phyloP scores from a whole-genome alignment of 139 green algal genomes.

The Coelastrella sp. region DNA sequence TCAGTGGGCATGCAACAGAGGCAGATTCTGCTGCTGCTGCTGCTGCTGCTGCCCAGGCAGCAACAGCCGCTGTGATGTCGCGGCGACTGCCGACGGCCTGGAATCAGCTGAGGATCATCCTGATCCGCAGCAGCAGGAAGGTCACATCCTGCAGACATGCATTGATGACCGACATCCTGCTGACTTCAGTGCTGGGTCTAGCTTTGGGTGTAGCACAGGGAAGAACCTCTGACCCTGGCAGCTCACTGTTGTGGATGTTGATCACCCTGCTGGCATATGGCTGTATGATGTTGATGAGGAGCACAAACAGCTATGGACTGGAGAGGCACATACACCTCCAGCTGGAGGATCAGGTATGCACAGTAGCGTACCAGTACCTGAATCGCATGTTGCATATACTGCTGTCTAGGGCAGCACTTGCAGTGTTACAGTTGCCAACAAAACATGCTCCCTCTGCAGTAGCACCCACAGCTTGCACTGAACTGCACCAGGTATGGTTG shows the following conservation, averaged over 20 bases:
- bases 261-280: constrained; percentile 38
- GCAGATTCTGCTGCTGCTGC: background rate
- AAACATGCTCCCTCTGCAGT: no score
- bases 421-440: no score
- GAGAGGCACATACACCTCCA: constrained; percentile 30
- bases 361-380: background rate
- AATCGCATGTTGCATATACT: no score
- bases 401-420: no score
- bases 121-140: background rate
- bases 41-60: background rate
- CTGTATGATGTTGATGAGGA: constrained; percentile 22
- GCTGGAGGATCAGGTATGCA: constrained; percentile 25
- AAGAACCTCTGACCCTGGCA: background rate
- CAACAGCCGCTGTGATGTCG: background rate
- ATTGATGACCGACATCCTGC: constrained; percentile 28
- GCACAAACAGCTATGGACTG: background rate
- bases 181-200: constrained; percentile 25
- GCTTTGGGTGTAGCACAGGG: constrained; percentile 7
- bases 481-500: no score
- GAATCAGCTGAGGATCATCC: background rate
- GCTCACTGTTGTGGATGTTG: constrained; percentile 32
- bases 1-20: background rate
- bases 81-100: background rate
- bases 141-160: background rate
- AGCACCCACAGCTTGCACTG: no score